Evolutionary conservation across 164 flowering plant genomes (phyloP), one percentile per base, ranked within the genome.

Genomic region (Vitis riparia): DNA sequence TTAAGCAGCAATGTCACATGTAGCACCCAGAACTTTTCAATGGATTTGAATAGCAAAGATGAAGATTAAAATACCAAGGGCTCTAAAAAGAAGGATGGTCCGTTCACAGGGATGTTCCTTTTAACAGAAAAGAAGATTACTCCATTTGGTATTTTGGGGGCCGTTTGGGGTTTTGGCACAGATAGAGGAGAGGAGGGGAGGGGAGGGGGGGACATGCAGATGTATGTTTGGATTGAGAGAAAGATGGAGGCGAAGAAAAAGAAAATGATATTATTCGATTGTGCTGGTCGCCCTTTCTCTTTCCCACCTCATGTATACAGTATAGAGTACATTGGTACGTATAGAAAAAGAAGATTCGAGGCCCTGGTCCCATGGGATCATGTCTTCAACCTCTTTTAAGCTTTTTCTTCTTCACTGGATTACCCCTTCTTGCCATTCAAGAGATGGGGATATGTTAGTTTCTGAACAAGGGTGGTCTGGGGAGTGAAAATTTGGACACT

Each of bases 231-330:
- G 52, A 29, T 17, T 15, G 68, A 29, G 59, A 32, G 55, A 55
- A 53, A 19, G 14, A 51, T 8, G 9, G 51, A 1, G 72, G 68
- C 57, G 63, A 67, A 57, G 68, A 71, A 76, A 75, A 71, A 76
- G 70, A 69, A 69, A 69, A 59, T 8, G 73, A 69, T 75, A 65
- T 70, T 67, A 71, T 76, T 68, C 62, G 75, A 76, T 76, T 58
- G 53, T 68, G 68, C 48, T 58, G 64, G 71, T 63, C 71, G 68
- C 61, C 37, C 29, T 74, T 53, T 60, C 44, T 37, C 44, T 68
- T 68, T 73, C 56, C 12, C 19, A 53, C 56, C 44, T 37, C 44
- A 37, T 37, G 44, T 3, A 37, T 37, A 37, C 44, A 37, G 44
- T 37, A 37, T 37, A 37, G 44, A 6, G 44, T 37, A 37, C 44